Evolutionary conservation across 345 rosid species (phyloP), one percentile per base, ranked within the genome.

Genomic region (Melaleuca alternifolia): DNA sequence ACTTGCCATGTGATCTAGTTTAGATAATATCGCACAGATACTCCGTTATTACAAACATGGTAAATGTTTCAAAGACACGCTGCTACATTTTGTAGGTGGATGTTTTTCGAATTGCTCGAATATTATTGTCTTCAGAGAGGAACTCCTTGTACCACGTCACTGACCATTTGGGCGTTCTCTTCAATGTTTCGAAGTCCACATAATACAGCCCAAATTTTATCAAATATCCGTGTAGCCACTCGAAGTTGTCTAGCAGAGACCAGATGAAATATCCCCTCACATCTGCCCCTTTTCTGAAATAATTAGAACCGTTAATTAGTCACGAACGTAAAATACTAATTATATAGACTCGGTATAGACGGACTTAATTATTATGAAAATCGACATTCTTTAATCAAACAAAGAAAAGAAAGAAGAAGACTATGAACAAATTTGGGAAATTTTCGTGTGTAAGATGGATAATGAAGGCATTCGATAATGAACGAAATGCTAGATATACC

Each of bases 211-310:
- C 87, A 81, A 86, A 86, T 21, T 84, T 77, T 12, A 86, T 44
- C 48, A 4, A 48, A 53, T 86, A 86, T 48, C 87, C 87, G 16
- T 54, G 85, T 11, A 86, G 50, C 88, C 85, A 83, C 18, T 86
- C 85, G 51, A 86, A 86, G 85, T 86, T 86, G 85, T 86, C 88
- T 52, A 86, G 52, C 33, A 86, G 57, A 30, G 81, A 86, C 88
- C 88, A 86, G 33, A 83, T 59, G 82, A 86, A 83, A 77, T 86
- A 86, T 77, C 88, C 88, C 51, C 88, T 86, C 85, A 86, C 88
- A 30, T 86, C 88, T 13, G 88, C 85, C 52, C 85, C 88, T n/a
- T 61, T 83, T 52, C 88, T 83, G 56, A 13, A 50, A 85, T 14
- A 30, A 61, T 50, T 30, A 23, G 53, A 30, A 30, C 41, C 5